A percentile compares a stretch with the other conserved stretches of the same genome.
phyloP scores from a whole-genome alignment of 2,329 filamentous ascomycete species.

The Xylaria sp. region DNA sequence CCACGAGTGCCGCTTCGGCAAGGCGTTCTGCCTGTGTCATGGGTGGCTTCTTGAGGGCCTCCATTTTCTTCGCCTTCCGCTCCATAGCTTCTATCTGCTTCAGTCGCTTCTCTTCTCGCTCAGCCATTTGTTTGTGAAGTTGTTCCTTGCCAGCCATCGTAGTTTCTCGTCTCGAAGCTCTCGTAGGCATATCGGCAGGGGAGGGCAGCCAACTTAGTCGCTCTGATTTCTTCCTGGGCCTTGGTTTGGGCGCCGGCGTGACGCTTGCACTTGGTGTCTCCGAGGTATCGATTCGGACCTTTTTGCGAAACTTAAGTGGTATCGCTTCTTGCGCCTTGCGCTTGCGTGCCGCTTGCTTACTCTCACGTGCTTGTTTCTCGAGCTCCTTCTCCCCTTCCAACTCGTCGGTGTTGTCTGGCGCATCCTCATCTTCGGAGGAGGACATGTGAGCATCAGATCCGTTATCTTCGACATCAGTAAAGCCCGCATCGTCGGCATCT shows the following conservation, averaged over 20 bases:
- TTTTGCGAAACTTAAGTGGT: conserved; percentile 73
- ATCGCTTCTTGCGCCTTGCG: conserved; percentile 80
- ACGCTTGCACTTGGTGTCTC: conserved; percentile 43
- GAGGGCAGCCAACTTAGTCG: conserved; percentile 64
- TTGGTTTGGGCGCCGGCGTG: conserved; percentile 49
- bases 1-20: conserved; percentile 79
- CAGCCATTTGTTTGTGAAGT: conserved; percentile 73
- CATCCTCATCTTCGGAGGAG: conserved; percentile 82
- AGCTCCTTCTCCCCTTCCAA: conserved; percentile 87
- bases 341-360: conserved; percentile 72
- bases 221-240: conserved; percentile 66
- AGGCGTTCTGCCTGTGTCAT: conserved; percentile 89
- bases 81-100: conserved; percentile 73
- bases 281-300: conserved; percentile 67
- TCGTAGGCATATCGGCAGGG: conserved; percentile 59
- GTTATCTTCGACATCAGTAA: conserved; percentile 70
- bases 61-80: conserved; percentile 70
- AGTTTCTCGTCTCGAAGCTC: conserved; percentile 63
- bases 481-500: conserved; percentile 70
- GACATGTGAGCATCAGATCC: conserved; percentile 83
- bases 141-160: conserved; percentile 66
- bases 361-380: conserved; percentile 74
- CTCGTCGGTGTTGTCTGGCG: conserved; percentile 71
- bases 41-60: conserved; percentile 75
- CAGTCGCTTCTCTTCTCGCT: conserved; percentile 72